Conservation (phyloP, 177 flowering plant species). For the Tripterygium wilfordii region DNA sequence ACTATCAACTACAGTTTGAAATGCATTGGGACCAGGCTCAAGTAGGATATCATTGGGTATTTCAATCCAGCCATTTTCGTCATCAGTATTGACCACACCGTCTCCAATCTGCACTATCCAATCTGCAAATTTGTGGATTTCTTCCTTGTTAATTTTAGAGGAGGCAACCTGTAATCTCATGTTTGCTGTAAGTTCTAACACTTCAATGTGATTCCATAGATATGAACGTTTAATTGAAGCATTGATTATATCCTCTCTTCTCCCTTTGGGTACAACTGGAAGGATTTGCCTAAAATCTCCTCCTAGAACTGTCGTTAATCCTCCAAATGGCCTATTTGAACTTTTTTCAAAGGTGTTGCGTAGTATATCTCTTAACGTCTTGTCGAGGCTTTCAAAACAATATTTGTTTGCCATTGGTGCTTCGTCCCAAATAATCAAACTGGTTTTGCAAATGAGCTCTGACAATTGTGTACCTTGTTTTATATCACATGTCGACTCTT, state of each 20-base stretch:
- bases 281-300: slow-evolving; percentile 1
- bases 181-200: background rate
- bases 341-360: too few species aligned
- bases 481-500: background rate
- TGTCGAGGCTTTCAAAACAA: background rate
- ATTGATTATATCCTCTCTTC: background rate
- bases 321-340: background rate
- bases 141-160: too few species aligned
- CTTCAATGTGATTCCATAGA: background rate
- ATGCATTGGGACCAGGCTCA: too few species aligned
- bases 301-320: background rate
- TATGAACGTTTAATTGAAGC: background rate
- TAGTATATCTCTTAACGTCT: background rate
- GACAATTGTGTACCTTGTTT: background rate
- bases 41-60: too few species aligned
- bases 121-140: too few species aligned
- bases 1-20: too few species aligned
- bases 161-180: too few species aligned
- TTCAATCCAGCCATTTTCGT: too few species aligned
- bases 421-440: slow-evolving; percentile 2
- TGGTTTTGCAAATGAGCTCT: background rate
- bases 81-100: too few species aligned
- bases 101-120: too few species aligned
- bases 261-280: background rate
- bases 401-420: background rate